Conservation (phyloP, 1,139 yeast genomes). For the Candida tetrigidarum region DNA sequence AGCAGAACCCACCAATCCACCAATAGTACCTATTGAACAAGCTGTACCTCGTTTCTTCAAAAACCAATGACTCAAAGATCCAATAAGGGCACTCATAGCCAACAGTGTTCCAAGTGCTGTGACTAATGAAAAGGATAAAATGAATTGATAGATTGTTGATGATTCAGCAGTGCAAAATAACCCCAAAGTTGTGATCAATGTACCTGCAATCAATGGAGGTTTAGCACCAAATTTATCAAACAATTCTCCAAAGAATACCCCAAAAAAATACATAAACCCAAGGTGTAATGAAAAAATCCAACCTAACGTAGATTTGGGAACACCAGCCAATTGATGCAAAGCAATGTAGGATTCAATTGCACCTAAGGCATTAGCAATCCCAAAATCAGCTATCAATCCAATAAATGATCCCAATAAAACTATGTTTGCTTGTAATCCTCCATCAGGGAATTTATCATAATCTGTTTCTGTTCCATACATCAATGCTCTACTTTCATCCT, state of each 20-base stretch:
- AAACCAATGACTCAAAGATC: constrained; percentile 68
- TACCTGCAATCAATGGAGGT: constrained; percentile 49
- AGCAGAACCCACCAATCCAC: constrained; percentile 68
- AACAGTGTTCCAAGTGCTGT: constrained; percentile 63
- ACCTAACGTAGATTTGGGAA: constrained; percentile 50
- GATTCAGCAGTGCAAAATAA: constrained; percentile 58
- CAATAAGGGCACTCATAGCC: constrained; percentile 61
- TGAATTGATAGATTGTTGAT: constrained; percentile 57
- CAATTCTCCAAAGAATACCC: constrained; percentile 63
- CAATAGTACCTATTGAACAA: constrained; percentile 59
- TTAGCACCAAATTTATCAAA: constrained; percentile 61
- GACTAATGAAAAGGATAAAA: constrained; percentile 58
- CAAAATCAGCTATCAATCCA: constrained; percentile 64
- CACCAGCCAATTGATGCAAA: constrained; percentile 48
- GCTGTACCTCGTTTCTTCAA: constrained; percentile 58
- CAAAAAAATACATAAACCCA: constrained; percentile 60
- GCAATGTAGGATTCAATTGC: constrained; percentile 63
- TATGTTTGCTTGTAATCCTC: constrained; percentile 59
- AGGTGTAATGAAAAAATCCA: constrained; percentile 68
- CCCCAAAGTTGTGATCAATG: constrained; percentile 49
- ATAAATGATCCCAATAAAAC: constrained; percentile 66
- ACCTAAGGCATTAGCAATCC: constrained; percentile 61
- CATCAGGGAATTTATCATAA: constrained; percentile 58
- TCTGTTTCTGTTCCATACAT: constrained; percentile 31
- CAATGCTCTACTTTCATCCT: constrained; percentile 15